phyloP scores from a whole-genome alignment of 108 stramenopile genomes.

The Aurantiochytrium sp. region DNA sequence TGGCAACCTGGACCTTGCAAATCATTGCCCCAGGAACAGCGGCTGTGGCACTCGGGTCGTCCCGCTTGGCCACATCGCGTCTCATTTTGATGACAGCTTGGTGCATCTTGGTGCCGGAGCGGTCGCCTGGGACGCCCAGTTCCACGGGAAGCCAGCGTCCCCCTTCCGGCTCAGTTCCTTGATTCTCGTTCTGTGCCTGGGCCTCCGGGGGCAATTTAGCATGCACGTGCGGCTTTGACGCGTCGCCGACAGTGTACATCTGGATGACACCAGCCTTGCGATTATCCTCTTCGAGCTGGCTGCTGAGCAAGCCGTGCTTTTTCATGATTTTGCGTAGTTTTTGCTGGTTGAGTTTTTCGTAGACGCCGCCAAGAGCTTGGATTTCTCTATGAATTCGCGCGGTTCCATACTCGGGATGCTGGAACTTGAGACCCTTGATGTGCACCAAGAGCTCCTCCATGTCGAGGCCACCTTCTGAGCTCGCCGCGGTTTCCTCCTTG shows the following conservation, averaged over 20 bases:
- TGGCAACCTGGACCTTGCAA: neutral
- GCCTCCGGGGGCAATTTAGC: neutral
- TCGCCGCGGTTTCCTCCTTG: neutral
- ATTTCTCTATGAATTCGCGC: neutral
- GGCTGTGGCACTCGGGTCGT: neutral
- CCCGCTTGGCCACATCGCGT: neutral
- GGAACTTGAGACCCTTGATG: conserved; percentile 11
- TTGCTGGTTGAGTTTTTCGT: neutral
- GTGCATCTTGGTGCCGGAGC: neutral
- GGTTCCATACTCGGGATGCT: neutral
- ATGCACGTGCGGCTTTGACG: neutral
- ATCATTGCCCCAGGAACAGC: neutral
- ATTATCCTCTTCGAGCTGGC: neutral
- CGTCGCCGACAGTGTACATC: neutral
- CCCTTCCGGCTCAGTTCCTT: neutral
- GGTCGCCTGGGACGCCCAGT: neutral
- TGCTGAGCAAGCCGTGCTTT: neutral
- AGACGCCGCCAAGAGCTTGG: neutral
- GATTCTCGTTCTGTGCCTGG: neutral
- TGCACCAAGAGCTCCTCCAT: neutral
- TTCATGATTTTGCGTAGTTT: neutral
- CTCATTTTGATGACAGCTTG: neutral
- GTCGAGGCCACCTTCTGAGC: neutral
- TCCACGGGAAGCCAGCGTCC: neutral
- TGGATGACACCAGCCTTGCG: neutral